Evolutionary conservation across 441 rosid species (phyloP).

Genomic region (Jatropha podagrica): DNA sequence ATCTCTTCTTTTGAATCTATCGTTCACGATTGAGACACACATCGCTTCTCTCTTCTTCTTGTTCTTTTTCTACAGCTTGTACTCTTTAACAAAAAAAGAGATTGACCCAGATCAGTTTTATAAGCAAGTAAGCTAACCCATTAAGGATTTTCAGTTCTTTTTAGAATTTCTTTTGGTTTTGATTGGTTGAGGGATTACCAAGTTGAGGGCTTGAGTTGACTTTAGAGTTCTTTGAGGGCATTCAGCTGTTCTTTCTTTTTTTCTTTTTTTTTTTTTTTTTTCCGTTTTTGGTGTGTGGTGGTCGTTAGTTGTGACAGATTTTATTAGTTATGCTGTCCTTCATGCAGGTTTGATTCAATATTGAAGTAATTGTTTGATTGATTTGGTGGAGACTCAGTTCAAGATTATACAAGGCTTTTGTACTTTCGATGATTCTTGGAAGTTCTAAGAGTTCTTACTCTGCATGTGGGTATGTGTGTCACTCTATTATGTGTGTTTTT

Average conservation of each 20-base stretch:
- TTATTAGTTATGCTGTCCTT: not conserved
- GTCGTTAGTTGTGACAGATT: not conserved
- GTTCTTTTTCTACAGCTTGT: not conserved
- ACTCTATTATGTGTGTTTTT: not conserved
- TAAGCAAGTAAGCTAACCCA: conserved; percentile 47
- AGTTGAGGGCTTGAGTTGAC: conserved; percentile 19
- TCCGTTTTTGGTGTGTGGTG: no score
- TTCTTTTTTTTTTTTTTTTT: no score
- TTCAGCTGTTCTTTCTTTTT: not conserved
- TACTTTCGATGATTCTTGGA: not conserved
- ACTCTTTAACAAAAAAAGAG: conserved; percentile 19
- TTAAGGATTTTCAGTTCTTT: conserved; percentile 28
- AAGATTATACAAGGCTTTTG: conserved; percentile 1
- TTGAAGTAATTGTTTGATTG: not conserved
- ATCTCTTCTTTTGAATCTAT: conserved; percentile 27
- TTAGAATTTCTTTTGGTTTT: conserved; percentile 11
- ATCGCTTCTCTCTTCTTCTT: conserved; percentile 22
- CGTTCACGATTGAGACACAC: not conserved
- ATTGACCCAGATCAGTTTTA: conserved; percentile 52
- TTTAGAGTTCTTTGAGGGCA: conserved; percentile 11
- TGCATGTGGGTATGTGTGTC: conserved; percentile 1
- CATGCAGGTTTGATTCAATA: conserved; percentile 2
- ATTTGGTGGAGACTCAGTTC: conserved; percentile 19
- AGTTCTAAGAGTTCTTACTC: conserved; percentile 6
- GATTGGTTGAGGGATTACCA: conserved; percentile 9